Percentiles rank a stretch among this genome's conserved stretches.
Conservation (phyloP, 1,284 basidiomycete species). For the Sporisorium scitamineum region DNA sequence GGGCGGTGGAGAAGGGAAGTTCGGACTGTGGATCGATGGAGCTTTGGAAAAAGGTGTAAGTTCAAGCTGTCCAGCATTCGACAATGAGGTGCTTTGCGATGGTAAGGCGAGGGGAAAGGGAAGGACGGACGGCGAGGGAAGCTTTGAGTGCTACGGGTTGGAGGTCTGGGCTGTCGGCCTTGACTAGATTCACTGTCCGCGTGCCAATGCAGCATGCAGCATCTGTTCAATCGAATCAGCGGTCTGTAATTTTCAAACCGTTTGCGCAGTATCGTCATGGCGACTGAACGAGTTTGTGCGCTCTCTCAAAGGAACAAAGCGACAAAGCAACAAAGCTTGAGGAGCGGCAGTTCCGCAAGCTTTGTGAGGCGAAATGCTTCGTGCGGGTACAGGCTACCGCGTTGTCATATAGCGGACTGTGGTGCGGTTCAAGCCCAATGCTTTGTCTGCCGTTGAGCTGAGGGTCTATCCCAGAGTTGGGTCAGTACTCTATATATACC, state of each 20-base stretch:
- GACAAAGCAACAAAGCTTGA: not conserved
- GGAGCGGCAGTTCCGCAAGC: not conserved
- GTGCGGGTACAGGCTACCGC: not conserved
- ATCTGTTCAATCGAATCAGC: not conserved
- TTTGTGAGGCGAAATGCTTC: not conserved
- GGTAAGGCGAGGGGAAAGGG: conserved; percentile 55
- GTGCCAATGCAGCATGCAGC: not conserved
- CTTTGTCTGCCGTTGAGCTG: not conserved
- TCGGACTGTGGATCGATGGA: conserved; percentile 87
- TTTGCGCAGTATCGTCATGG: not conserved
- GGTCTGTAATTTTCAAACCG: not conserved
- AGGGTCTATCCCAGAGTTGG: not conserved
- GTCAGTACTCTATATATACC: not conserved
- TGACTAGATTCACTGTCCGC: conserved; percentile 54
- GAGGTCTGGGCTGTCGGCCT: conserved; percentile 83
- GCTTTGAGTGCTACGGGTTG: conserved; percentile 85
- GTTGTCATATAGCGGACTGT: too few species aligned
- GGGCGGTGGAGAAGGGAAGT: conserved; percentile 64
- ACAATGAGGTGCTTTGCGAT: conserved; percentile 83
- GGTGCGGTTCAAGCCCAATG: not conserved
- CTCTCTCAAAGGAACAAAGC: not conserved
- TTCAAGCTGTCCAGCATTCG: conserved; percentile 85
- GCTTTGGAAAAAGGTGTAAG: conserved; percentile 85
- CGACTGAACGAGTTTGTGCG: not conserved
- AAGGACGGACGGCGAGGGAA: conserved; percentile 73